phyloP scores from a whole-genome alignment of 306 rosid genomes.

The Spatholobus suberectus region DNA sequence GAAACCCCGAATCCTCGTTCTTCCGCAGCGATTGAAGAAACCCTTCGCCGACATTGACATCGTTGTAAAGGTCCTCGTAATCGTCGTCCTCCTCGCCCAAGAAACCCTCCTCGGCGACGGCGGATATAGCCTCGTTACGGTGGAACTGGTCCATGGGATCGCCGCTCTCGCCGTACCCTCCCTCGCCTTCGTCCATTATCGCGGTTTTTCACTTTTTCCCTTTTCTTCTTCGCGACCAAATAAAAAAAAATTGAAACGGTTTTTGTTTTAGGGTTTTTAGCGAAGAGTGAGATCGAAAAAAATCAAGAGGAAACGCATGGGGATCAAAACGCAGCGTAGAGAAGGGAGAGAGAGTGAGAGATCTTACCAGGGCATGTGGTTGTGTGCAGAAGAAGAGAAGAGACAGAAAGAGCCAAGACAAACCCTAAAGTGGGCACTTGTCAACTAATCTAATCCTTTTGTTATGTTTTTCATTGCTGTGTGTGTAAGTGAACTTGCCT shows the following conservation, averaged over 20 bases:
- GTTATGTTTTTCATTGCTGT: background rate
- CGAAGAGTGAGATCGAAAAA: background rate
- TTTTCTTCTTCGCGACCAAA: background rate
- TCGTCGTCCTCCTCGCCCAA: slow-evolving; percentile 91
- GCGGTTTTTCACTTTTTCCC: background rate
- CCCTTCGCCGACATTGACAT: slow-evolving; percentile 94
- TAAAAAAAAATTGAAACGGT: background rate
- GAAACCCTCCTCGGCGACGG: slow-evolving; percentile 91
- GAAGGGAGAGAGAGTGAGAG: background rate
- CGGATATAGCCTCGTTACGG: slow-evolving; percentile 97
- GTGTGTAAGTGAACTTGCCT: background rate
- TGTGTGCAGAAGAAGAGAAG: slow-evolving; percentile 2
- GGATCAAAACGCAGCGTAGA: slow-evolving; percentile 7
- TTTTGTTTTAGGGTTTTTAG: slow-evolving; percentile 35
- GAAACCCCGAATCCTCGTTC: slow-evolving; percentile 68
- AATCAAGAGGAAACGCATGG: background rate
- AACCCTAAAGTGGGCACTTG: background rate
- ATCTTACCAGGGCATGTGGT: slow-evolving; percentile 15
- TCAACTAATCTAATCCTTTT: background rate
- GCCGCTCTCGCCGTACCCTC: slow-evolving; percentile 65
- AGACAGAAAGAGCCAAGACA: background rate
- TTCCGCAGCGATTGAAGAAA: slow-evolving; percentile 82
- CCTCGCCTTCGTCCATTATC: slow-evolving; percentile 68
- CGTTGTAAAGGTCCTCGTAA: slow-evolving; percentile 95
- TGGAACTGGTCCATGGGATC: slow-evolving; percentile 94